A percentile compares a stretch with the other conserved stretches of the same genome.
Conservation (phyloP, 345 rosid species). For the Brassica napus region Da-Ae NC_063451.1:45685001-45685500, state of each 20-base stretch:
- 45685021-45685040: too few relatives aligned
- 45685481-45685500: slow-evolving; percentile 30
- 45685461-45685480: slow-evolving; percentile 30
- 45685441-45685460: slow-evolving; percentile 21
- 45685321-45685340: not conserved
- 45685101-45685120: not conserved
- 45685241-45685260: not conserved
- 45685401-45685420: slow-evolving; percentile 34
- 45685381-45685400: slow-evolving; percentile 28
- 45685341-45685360: slow-evolving; percentile 28
- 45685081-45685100: not conserved
- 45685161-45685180: not conserved
- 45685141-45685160: not conserved
- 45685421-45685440: slow-evolving; percentile 45
- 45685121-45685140: not conserved
- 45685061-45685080: too few relatives aligned
- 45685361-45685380: slow-evolving; percentile 35
- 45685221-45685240: not conserved
- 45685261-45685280: not conserved
- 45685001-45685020: too few relatives aligned
- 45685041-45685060: too few relatives aligned
- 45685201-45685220: not conserved
- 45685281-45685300: slow-evolving; percentile 4
- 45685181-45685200: not conserved
- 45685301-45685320: not conserved